Conservation (phyloP, 2,329 filamentous ascomycete species). For the Epichloe baconii region DNA sequence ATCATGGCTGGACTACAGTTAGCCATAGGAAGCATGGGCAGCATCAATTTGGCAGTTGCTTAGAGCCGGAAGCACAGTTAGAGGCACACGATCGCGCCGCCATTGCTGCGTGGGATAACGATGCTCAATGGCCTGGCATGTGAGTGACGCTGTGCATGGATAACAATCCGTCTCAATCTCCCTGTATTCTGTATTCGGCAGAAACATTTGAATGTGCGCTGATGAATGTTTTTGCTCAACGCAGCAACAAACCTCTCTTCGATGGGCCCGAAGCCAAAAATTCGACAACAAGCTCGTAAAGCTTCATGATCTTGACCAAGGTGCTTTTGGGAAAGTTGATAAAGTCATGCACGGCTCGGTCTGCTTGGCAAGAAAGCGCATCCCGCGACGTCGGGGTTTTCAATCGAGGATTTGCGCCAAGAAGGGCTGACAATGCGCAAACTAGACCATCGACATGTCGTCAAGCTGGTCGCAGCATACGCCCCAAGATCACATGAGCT, state of each 20-base stretch:
- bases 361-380: conserved; percentile 32
- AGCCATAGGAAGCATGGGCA: conserved; percentile 14
- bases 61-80: conserved; percentile 16
- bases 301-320: conserved; percentile 26
- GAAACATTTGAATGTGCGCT: background rate
- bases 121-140: conserved; percentile 22
- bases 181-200: background rate
- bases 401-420: conserved; percentile 28
- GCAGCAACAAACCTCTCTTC: conserved; percentile 18
- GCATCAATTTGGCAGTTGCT: conserved; percentile 7
- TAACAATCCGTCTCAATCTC: background rate
- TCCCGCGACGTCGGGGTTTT: conserved; percentile 23
- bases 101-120: conserved; percentile 19
- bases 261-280: conserved; percentile 18
- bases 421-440: conserved; percentile 35
- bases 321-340: conserved; percentile 31
- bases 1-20: conserved; percentile 20
- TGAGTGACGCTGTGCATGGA: conserved; percentile 10
- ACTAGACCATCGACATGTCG: conserved; percentile 33
- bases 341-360: conserved; percentile 28
- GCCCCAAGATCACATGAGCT: conserved; percentile 26
- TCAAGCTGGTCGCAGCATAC: conserved; percentile 34
- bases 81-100: conserved; percentile 17
- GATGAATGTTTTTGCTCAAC: background rate
- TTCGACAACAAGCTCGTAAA: conserved; percentile 20